Evolutionary conservation across 441 rosid genomes (phyloP).

Genomic region (Brassica balearica): DNA sequence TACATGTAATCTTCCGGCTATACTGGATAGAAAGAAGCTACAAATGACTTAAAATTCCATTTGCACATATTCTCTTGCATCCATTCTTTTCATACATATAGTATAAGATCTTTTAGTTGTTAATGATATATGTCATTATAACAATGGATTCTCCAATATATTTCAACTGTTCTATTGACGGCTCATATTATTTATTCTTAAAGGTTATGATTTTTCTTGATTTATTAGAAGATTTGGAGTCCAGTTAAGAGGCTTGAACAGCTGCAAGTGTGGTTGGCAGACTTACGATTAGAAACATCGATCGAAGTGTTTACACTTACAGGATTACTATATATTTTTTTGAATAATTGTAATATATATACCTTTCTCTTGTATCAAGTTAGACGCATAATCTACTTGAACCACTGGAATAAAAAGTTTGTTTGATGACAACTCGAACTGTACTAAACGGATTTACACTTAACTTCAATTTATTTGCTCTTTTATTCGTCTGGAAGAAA

Average conservation of each 20-base stretch:
- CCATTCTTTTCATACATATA: neutral
- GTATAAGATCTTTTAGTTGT: constrained; percentile 1
- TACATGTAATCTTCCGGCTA: constrained; percentile 1
- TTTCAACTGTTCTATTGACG: constrained; percentile 34
- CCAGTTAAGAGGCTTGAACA: too few relatives aligned
- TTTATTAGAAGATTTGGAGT: too few relatives aligned
- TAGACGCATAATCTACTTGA: neutral
- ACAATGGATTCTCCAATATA: constrained; percentile 7
- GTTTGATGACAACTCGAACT: neutral
- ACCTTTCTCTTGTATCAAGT: too few relatives aligned
- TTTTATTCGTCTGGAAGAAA: neutral
- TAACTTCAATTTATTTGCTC: neutral
- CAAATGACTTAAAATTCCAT: constrained; percentile 13
- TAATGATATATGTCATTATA: neutral
- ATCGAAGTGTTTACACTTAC: neutral
- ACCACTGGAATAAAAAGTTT: neutral
- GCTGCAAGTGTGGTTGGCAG: neutral
- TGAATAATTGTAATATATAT: too few relatives aligned
- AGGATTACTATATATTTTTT: neutral
- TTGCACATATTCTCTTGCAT: constrained; percentile 21
- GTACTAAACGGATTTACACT: neutral
- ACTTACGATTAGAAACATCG: constrained; percentile 10
- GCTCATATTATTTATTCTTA: constrained; percentile 9
- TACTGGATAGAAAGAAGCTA: neutral
- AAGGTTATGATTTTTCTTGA: too few relatives aligned